Conservation (phyloP, 768 basidiomycete species). For the Lactarius trivialis region DNA sequence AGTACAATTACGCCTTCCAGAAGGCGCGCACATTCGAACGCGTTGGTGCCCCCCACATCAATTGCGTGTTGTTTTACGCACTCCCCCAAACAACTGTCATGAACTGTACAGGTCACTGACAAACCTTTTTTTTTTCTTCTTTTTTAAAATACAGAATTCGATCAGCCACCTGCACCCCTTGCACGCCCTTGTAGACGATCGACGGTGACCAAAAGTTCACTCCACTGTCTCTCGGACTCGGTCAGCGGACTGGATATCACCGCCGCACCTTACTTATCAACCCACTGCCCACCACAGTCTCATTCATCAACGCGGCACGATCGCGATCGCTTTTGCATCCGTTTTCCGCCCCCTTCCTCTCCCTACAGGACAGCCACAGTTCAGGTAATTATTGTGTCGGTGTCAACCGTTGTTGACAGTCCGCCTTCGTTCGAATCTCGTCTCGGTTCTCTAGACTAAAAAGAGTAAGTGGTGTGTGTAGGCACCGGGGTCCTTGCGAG, state of each 20-base stretch:
- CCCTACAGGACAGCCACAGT: slow-evolving; percentile 13
- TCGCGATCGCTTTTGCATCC: slow-evolving; percentile 17
- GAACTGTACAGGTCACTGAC: not conserved
- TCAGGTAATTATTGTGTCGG: slow-evolving; percentile 2
- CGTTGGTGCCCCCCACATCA: slow-evolving; percentile 6
- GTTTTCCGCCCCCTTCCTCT: not conserved
- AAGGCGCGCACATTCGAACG: not conserved
- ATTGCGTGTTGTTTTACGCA: slow-evolving; percentile 16
- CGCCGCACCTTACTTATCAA: not conserved
- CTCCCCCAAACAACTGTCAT: not conserved
- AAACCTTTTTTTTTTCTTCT: not conserved
- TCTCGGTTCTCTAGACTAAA: not conserved
- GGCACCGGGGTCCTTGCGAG: too few relatives aligned
- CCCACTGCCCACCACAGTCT: not conserved
- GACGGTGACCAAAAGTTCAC: slow-evolving; percentile 4
- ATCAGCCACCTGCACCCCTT: not conserved
- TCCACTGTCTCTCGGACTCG: not conserved
- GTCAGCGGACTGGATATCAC: not conserved
- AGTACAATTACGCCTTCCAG: slow-evolving; percentile 11
- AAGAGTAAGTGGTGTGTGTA: not conserved
- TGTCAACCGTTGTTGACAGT: slow-evolving; percentile 1
- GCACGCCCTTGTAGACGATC: not conserved
- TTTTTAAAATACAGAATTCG: not conserved
- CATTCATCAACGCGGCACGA: slow-evolving; percentile 11
- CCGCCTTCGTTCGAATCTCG: slow-evolving; percentile 5